Percentiles rank a stretch among this genome's conserved stretches.
Conservation (phyloP, 768 basidiomycete genomes). For the Omphalotus guepiniiformis region DNA sequence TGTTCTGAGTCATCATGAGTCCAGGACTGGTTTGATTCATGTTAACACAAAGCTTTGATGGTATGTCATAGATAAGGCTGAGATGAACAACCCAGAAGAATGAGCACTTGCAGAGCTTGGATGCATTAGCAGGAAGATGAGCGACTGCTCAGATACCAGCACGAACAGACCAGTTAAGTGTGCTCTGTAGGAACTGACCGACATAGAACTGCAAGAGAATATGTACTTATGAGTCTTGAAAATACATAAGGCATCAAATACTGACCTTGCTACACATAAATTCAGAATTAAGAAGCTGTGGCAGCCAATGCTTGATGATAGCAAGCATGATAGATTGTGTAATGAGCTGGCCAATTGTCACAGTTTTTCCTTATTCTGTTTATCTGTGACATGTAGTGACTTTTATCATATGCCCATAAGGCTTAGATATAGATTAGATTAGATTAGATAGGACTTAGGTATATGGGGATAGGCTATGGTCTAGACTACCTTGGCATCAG, state of each 20-base stretch:
- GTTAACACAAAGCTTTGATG: conserved; percentile 11
- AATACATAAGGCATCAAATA: too few species aligned
- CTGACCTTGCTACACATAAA: too few species aligned
- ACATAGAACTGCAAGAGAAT: conserved; percentile 13
- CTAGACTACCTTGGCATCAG: too few species aligned
- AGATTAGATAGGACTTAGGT: too few species aligned
- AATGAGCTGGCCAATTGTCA: conserved; percentile 7
- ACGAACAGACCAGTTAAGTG: conserved; percentile 3
- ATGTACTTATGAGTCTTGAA: too few species aligned
- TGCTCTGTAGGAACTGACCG: neutral
- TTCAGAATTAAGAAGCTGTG: conserved; percentile 2
- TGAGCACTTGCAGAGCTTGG: neutral
- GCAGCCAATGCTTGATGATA: conserved; percentile 5
- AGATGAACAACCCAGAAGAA: conserved; percentile 8
- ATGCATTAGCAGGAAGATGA: conserved; percentile 8
- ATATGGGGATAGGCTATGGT: too few species aligned
- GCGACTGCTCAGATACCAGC: conserved; percentile 4
- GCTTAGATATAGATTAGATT: too few species aligned
- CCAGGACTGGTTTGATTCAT: conserved; percentile 11
- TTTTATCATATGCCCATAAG: too few species aligned
- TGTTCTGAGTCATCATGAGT: neutral
- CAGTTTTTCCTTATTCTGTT: too few species aligned
- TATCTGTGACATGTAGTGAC: too few species aligned
- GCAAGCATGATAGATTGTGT: conserved; percentile 15
- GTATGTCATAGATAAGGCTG: conserved; percentile 8